These are phyloP conservation scores for Fragilaria radians DNA, from an alignment of 108 stramenopile genomes.

Conservation along the genomic window DNA sequence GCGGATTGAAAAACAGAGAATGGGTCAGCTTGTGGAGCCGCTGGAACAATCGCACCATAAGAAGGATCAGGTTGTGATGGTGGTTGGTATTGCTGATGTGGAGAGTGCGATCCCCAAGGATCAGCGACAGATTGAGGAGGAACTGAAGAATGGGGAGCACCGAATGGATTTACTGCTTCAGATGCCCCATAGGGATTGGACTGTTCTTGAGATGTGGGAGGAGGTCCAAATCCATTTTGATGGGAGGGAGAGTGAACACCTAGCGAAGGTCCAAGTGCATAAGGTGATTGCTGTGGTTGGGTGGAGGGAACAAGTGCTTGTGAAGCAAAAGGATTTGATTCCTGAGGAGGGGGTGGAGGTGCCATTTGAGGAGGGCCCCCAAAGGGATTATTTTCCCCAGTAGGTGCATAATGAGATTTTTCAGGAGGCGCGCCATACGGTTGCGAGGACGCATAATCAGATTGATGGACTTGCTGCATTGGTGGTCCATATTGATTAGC, in stretches of 20 bases:
- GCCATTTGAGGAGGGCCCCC: constrained; percentile 7
- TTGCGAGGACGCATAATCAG: background rate
- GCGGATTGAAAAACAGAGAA: constrained; percentile 50
- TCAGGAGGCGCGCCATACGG: constrained; percentile 1
- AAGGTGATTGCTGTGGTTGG: constrained; percentile 13
- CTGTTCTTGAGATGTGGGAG: constrained; percentile 8
- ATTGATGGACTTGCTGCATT: background rate
- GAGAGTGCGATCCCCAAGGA: constrained; percentile 7
- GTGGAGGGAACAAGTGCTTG: constrained; percentile 2
- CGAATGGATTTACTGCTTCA: constrained; percentile 22
- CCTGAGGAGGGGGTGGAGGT: constrained; percentile 1
- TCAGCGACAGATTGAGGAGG: constrained; percentile 11
- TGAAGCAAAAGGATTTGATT: constrained; percentile 14
- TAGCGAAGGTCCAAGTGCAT: constrained; percentile 14
- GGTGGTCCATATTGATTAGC: constrained; percentile 6
- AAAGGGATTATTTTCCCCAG: constrained; percentile 6
- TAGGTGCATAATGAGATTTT: background rate
- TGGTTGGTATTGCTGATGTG: background rate
- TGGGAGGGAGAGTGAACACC: constrained; percentile 4
- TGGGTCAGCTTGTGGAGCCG: constrained; percentile 32
- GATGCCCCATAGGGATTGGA: constrained; percentile 20
- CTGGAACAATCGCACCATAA: constrained; percentile 29
- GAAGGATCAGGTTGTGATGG: constrained; percentile 10
- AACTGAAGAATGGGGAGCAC: constrained; percentile 21
- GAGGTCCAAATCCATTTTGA: background rate